These are phyloP conservation scores for Tetraselmis chui DNA, from an alignment of 139 green algal species.

Conservation along the genomic window DNA sequence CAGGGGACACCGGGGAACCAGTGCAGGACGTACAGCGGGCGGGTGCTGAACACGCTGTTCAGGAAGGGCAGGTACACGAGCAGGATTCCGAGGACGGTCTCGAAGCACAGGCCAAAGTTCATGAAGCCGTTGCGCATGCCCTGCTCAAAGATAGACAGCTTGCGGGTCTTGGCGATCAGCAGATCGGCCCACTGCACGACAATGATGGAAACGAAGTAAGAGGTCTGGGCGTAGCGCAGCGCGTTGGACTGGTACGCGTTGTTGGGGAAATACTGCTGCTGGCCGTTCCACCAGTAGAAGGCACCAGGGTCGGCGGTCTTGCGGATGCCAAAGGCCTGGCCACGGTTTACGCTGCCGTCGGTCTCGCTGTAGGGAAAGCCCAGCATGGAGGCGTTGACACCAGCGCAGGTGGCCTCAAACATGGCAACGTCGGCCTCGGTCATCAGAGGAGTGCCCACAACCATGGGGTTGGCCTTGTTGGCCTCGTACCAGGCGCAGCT, in stretches of 20 bases:
- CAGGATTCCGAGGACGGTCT: slow-evolving; percentile 44
- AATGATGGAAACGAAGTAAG: slow-evolving; percentile 69
- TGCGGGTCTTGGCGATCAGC: slow-evolving; percentile 70
- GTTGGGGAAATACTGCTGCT: slow-evolving; percentile 49
- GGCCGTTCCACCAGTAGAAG: slow-evolving; percentile 57
- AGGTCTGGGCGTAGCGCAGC: slow-evolving; percentile 55
- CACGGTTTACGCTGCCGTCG: too few relatives aligned
- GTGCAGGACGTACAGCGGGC: slow-evolving; percentile 53
- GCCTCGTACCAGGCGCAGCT: slow-evolving; percentile 44
- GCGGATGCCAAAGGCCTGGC: slow-evolving; percentile 8
- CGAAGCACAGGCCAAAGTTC: slow-evolving; percentile 55
- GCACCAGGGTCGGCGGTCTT: slow-evolving; percentile 20
- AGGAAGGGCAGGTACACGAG: slow-evolving; percentile 57
- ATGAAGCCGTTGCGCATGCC: slow-evolving; percentile 55
- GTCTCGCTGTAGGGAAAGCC: too few relatives aligned
- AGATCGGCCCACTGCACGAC: slow-evolving; percentile 55
- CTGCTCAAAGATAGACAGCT: slow-evolving; percentile 54
- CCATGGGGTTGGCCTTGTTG: neutral
- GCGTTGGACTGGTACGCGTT: slow-evolving; percentile 43
- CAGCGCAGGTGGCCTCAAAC: slow-evolving; percentile 41
- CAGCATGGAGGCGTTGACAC: neutral
- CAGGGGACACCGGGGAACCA: slow-evolving; percentile 58
- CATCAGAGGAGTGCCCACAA: slow-evolving; percentile 19
- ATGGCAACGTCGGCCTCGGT: slow-evolving; percentile 22
- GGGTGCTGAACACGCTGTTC: slow-evolving; percentile 54